Percentiles rank a stretch among this genome's conserved stretches.
Conservation (phyloP, 768 basidiomycete genomes). For the Calocybe indica region DNA sequence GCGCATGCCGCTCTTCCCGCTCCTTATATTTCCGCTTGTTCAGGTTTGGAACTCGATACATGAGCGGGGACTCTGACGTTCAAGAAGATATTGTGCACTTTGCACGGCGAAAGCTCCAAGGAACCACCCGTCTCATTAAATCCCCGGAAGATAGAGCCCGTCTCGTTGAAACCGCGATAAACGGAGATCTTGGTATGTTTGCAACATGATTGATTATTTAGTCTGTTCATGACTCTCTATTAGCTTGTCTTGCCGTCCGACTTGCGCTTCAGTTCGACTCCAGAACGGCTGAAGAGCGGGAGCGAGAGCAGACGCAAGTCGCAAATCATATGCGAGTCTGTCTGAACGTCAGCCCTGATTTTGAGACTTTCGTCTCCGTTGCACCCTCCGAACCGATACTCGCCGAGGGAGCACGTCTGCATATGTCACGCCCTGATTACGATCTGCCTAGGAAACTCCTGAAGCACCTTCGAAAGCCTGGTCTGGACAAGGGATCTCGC, state of each 20-base stretch:
- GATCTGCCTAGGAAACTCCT: no score
- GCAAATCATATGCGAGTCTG: conserved; percentile 6
- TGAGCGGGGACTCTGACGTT: no score
- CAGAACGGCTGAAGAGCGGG: background rate
- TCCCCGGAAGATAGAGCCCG: no score
- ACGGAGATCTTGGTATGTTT: no score
- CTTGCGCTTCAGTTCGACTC: conserved; percentile 6
- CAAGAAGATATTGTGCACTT: no score
- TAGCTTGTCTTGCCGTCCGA: conserved; percentile 5
- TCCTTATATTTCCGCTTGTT: background rate
- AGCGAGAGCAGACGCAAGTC: conserved; percentile 1
- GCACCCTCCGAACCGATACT: conserved; percentile 14
- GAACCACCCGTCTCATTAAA: no score
- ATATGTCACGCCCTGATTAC: no score
- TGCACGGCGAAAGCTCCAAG: no score
- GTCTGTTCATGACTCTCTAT: no score
- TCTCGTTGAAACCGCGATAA: no score
- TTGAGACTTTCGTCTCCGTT: conserved; percentile 4
- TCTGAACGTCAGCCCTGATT: background rate
- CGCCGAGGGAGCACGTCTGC: conserved; percentile 10
- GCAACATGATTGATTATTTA: no score
- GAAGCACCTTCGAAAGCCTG: background rate
- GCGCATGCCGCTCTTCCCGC: background rate
- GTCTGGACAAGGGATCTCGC: conserved; percentile 9
- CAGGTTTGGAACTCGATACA: background rate